These are phyloP conservation scores for Cardiospermum halicacabum DNA, from an alignment of 345 rosid species.

Conservation along the genomic window DNA sequence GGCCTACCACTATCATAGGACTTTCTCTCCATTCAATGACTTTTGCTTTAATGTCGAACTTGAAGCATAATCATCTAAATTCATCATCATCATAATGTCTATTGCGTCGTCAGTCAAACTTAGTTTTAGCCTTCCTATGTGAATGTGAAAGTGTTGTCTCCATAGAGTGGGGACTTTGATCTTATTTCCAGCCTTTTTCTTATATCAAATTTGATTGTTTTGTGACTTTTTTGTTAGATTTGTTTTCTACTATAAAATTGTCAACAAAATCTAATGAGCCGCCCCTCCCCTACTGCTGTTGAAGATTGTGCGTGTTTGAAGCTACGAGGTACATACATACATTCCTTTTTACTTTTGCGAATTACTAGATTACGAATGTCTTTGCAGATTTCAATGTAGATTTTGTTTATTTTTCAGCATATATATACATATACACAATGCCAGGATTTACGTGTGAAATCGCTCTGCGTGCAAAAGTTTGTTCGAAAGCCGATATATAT, in stretches of 20 bases:
- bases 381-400: conserved; percentile 9
- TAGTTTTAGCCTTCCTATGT: conserved; percentile 18
- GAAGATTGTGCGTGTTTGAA: conserved; percentile 7
- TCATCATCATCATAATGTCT: conserved; percentile 23
- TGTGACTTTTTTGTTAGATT: neutral
- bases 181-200: conserved; percentile 28
- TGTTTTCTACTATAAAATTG: neutral
- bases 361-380: neutral
- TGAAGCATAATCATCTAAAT: neutral
- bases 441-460: conserved; percentile 3
- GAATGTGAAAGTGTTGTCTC: conserved; percentile 28
- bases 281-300: conserved; percentile 4
- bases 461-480: neutral
- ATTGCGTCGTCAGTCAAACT: conserved; percentile 27
- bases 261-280: conserved; percentile 2
- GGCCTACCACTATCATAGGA: conserved; percentile 32
- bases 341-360: conserved; percentile 1
- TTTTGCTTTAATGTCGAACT: conserved; percentile 10
- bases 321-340: neutral
- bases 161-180: conserved; percentile 29
- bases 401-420: neutral
- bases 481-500: neutral
- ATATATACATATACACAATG: neutral
- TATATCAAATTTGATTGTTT: conserved; percentile 2
- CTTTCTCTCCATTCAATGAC: conserved; percentile 43